Percentiles rank a stretch among this genome's conserved stretches.
Evolutionary conservation across 352 stramenopile species (phyloP).

Genomic region (Pythium insidiosum): DNA sequence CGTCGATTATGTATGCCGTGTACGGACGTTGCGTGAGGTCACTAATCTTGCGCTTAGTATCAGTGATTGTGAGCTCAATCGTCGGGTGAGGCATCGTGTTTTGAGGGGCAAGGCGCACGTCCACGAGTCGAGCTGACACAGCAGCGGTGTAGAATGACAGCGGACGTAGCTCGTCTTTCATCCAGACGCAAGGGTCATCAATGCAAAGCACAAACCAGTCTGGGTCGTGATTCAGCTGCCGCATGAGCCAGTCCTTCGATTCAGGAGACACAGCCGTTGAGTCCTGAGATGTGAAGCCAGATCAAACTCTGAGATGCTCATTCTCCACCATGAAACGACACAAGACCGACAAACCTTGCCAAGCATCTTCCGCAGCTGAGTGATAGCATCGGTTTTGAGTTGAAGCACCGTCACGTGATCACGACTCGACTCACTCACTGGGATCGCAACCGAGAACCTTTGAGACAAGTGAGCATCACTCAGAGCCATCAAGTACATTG

Average conservation of each 20-base stretch:
- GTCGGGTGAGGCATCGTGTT: constrained; percentile 59
- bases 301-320: too few species aligned
- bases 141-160: constrained; percentile 36
- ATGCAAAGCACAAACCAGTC: constrained; percentile 46
- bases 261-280: neutral
- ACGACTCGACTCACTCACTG: too few species aligned
- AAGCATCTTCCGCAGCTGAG: too few species aligned
- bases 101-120: constrained; percentile 17
- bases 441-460: too few species aligned
- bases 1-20: constrained; percentile 62
- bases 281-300: too few species aligned
- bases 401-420: too few species aligned
- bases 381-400: too few species aligned
- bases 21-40: constrained; percentile 67
- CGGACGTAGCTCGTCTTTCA: constrained; percentile 39
- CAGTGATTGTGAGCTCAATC: constrained; percentile 44
- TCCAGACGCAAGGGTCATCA: constrained; percentile 28
- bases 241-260: constrained; percentile 8
- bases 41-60: constrained; percentile 73
- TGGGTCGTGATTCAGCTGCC: constrained; percentile 19
- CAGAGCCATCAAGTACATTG: too few species aligned
- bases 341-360: too few species aligned
- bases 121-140: constrained; percentile 16
- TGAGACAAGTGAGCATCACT: too few species aligned
- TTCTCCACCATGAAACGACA: too few species aligned